Conservation (phyloP, 495 filamentous ascomycete genomes). For the Cercophora sp. region DNA sequence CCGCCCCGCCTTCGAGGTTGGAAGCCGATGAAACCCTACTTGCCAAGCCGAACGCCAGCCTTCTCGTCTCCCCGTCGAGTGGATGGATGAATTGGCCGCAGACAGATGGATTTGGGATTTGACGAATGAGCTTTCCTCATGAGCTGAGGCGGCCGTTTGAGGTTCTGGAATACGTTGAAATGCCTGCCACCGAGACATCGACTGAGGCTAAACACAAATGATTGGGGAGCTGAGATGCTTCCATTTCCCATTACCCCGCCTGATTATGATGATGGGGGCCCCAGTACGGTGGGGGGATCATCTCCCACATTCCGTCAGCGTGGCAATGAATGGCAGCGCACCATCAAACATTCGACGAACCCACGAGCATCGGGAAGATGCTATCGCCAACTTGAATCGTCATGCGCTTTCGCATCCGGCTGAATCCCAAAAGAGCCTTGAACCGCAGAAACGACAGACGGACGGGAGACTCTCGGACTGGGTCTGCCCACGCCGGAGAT, state of each 20-base stretch:
- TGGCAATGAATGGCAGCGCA: background rate
- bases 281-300: background rate
- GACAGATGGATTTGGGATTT: background rate
- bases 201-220: too few species aligned
- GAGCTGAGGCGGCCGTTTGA: background rate
- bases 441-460: constrained; percentile 10
- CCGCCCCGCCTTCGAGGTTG: background rate
- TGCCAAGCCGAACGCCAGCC: background rate
- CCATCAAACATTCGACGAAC: constrained; percentile 6
- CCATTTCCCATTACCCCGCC: constrained; percentile 9
- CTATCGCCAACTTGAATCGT: constrained; percentile 16
- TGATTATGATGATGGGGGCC: background rate
- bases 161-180: background rate
- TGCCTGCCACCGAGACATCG: too few species aligned
- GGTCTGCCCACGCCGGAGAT: constrained; percentile 17
- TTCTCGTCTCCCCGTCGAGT: background rate
- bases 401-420: constrained; percentile 19
- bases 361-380: background rate
- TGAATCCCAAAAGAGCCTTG: constrained; percentile 15
- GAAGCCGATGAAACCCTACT: constrained; percentile 10
- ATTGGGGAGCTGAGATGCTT: constrained; percentile 9
- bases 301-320: background rate
- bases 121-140: background rate
- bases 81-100: constrained; percentile 3
- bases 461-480: constrained; percentile 12